Evolutionary conservation across 2,329 filamentous ascomycete species (phyloP).

Genomic region (Diaporthe ilicicola): DNA sequence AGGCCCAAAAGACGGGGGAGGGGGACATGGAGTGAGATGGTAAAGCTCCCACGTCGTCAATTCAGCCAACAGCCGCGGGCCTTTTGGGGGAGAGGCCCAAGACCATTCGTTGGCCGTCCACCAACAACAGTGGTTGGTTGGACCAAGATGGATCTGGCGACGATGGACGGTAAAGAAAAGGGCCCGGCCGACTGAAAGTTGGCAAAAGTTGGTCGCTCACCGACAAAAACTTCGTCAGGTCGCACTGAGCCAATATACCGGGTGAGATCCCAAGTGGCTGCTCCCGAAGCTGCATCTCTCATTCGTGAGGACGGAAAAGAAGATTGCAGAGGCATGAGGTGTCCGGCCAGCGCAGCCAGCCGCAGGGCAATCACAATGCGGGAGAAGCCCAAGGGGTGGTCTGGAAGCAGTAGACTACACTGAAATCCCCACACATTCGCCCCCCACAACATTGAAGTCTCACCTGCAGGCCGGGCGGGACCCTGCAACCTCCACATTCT

Average conservation of each 20-base stretch:
- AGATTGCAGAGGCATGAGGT: background rate
- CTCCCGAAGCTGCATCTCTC: constrained; percentile 19
- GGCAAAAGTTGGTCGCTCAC: constrained; percentile 29
- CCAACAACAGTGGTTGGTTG: background rate
- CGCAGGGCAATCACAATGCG: background rate
- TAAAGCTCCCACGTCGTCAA: constrained; percentile 6
- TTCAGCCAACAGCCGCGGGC: background rate
- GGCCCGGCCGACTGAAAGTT: constrained; percentile 10
- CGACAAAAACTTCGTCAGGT: constrained; percentile 21
- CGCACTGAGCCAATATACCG: constrained; percentile 17
- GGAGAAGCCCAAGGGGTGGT: constrained; percentile 1
- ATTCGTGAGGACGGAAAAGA: constrained; percentile 13
- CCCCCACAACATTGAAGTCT: constrained; percentile 25
- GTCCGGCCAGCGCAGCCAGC: background rate
- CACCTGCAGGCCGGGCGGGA: constrained; percentile 17
- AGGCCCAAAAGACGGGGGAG: background rate
- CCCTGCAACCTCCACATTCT: constrained; percentile 20
- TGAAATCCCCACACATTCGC: background rate
- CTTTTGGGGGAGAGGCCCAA: background rate
- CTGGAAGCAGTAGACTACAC: constrained; percentile 11
- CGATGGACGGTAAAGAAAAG: constrained; percentile 1
- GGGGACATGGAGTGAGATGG: background rate
- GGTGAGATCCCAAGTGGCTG: constrained; percentile 13
- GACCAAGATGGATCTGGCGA: background rate
- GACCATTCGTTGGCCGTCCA: background rate